Evolutionary conservation across 495 filamentous ascomycete genomes (phyloP).

Genomic region (Penicillium chermesinum): DNA sequence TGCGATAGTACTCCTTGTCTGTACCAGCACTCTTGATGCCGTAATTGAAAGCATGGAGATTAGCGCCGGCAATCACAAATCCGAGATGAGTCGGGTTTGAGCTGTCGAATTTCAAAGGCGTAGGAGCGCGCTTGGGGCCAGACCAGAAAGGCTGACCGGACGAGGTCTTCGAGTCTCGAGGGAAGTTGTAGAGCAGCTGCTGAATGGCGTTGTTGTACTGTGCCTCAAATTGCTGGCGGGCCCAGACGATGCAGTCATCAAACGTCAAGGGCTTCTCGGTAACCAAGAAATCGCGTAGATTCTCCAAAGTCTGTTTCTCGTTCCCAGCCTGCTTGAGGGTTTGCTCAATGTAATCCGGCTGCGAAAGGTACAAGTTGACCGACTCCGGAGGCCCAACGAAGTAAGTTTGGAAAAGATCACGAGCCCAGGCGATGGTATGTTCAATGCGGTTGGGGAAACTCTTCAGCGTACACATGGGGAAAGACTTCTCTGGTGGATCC

Average conservation of each 20-base stretch:
- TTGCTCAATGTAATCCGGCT: conserved; percentile 84
- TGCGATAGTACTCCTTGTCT: conserved; percentile 61
- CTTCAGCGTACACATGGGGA: conserved; percentile 96
- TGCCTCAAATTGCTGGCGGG: conserved; percentile 85
- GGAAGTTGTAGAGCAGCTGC: conserved; percentile 96
- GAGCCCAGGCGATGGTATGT: conserved; percentile 97
- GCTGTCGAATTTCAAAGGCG: conserved; percentile 82
- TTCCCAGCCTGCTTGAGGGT: conserved; percentile 93
- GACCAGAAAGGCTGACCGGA: conserved; percentile 95
- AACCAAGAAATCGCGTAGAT: conserved; percentile 84
- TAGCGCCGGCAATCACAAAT: conserved; percentile 83
- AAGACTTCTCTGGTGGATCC: conserved; percentile 96
- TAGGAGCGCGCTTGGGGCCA: conserved; percentile 94
- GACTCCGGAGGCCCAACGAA: conserved; percentile 93
- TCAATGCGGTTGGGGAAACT: conserved; percentile 99
- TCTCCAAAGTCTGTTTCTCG: conserved; percentile 92
- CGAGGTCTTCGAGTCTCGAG: conserved; percentile 84
- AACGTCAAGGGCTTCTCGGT: conserved; percentile 88
- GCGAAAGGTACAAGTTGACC: conserved; percentile 88
- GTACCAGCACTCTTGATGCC: conserved; percentile 73
- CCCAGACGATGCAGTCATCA: conserved; percentile 95
- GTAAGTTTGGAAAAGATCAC: conserved; percentile 88
- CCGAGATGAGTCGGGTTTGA: conserved; percentile 76
- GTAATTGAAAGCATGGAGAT: conserved; percentile 97
- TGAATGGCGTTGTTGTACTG: conserved; percentile 97